phyloP scores from a whole-genome alignment of 2,329 filamentous ascomycete species.

The Exophiala sp. region DNA sequence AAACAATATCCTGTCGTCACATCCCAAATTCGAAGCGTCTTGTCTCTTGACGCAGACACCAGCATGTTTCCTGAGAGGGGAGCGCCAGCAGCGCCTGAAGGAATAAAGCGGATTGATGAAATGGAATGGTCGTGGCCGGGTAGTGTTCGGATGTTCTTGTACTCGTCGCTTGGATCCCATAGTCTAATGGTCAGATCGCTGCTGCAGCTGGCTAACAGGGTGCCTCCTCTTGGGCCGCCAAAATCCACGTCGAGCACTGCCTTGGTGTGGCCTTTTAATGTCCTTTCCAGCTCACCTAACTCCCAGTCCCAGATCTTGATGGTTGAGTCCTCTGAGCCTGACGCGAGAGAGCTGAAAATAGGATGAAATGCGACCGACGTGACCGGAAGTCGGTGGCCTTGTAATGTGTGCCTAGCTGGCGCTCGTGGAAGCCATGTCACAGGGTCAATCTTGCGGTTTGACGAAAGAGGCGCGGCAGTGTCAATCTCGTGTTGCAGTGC shows the following conservation, averaged over 20 bases:
- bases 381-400: constrained; percentile 74
- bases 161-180: constrained; percentile 87
- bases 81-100: constrained; percentile 70
- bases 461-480: constrained; percentile 70
- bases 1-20: constrained; percentile 88
- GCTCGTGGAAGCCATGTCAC: constrained; percentile 77
- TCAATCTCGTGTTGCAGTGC: constrained; percentile 77
- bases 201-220: constrained; percentile 74
- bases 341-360: constrained; percentile 81
- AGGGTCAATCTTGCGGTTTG: constrained; percentile 76
- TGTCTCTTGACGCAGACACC: constrained; percentile 79
- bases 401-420: constrained; percentile 72
- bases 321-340: constrained; percentile 83
- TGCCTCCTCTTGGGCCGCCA: constrained; percentile 74
- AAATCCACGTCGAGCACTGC: constrained; percentile 84
- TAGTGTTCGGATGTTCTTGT: constrained; percentile 89
- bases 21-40: constrained; percentile 83
- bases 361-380: constrained; percentile 91
- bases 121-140: constrained; percentile 90
- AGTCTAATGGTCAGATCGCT: constrained; percentile 90
- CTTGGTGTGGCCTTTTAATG: constrained; percentile 86
- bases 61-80: constrained; percentile 77
- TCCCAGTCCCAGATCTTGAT: constrained; percentile 99
- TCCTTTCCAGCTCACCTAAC: constrained; percentile 79
- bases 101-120: constrained; percentile 80